Conservation (phyloP, 2,329 filamentous ascomycete genomes). For the Colletotrichum viniferum region DNA sequence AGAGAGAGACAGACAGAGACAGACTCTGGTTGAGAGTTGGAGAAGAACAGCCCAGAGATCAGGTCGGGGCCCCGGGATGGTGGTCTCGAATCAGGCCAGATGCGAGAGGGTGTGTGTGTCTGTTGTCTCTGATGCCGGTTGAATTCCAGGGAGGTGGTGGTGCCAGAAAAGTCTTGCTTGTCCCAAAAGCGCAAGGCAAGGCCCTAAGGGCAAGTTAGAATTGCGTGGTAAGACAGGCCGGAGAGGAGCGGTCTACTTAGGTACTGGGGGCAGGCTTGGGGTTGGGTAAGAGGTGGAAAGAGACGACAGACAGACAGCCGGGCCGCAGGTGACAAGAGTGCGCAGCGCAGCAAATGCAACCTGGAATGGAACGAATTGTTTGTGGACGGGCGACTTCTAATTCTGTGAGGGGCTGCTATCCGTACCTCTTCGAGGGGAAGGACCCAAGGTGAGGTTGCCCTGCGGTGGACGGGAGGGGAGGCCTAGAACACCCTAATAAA, state of each 20-base stretch:
- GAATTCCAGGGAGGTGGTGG: not conserved
- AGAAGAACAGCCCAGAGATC: not conserved
- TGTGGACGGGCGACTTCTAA: not conserved
- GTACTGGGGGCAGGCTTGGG: not conserved
- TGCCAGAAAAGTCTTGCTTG: not conserved
- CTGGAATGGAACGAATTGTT: not conserved
- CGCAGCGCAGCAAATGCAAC: not conserved
- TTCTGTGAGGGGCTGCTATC: not conserved
- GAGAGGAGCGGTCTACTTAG: not conserved
- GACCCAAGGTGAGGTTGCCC: not conserved
- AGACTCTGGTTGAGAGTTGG: not conserved
- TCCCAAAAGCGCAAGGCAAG: not conserved
- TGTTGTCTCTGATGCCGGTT: not conserved
- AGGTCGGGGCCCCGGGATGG: not conserved
- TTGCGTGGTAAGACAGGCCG: not conserved
- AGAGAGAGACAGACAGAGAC: not conserved
- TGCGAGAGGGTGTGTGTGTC: not conserved
- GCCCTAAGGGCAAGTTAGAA: not conserved
- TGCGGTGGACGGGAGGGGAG: not conserved
- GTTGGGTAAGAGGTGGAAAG: not conserved
- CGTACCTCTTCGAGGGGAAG: not conserved
- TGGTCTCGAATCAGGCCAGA: conserved; percentile 6
- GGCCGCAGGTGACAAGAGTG: not conserved
- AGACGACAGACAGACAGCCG: not conserved
- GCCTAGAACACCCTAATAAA: conserved; percentile 20